A percentile compares a stretch with the other conserved stretches of the same genome.
These are phyloP conservation scores for Colletotrichum sp. DNA, from an alignment of 2,329 filamentous ascomycete species.

Conservation along the genomic window DNA sequence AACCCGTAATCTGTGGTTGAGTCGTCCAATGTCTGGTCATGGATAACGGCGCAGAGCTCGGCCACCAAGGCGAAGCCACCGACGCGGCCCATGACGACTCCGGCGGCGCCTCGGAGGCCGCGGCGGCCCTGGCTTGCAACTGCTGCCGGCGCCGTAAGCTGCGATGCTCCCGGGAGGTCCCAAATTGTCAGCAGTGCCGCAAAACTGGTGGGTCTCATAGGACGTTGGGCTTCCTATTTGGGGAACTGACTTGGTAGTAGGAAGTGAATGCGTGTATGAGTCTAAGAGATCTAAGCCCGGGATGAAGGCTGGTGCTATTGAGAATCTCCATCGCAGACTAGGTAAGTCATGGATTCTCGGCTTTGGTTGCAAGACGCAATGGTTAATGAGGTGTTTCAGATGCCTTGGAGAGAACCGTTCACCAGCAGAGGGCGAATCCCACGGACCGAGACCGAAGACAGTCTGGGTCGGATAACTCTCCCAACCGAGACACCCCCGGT, in stretches of 20 bases:
- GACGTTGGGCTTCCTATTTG: not conserved
- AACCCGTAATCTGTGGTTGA: not conserved
- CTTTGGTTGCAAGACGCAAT: not conserved
- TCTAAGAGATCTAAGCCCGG: conserved; percentile 38
- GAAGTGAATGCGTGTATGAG: conserved; percentile 33
- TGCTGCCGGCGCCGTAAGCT: conserved; percentile 13
- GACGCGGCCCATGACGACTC: conserved; percentile 26
- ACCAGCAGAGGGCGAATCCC: not conserved
- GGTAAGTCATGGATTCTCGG: conserved; percentile 20
- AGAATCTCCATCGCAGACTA: conserved; percentile 37
- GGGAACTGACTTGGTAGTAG: not conserved
- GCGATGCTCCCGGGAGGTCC: conserved; percentile 6
- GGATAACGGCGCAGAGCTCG: not conserved
- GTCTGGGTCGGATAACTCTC: not conserved
- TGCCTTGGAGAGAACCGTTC: conserved; percentile 14
- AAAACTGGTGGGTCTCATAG: not conserved
- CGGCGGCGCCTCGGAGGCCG: conserved; percentile 54
- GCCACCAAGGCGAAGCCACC: conserved; percentile 25
- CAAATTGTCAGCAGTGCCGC: conserved; percentile 13
- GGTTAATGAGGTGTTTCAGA: conserved; percentile 9
- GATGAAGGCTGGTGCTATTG: conserved; percentile 40
- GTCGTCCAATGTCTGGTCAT: not conserved
- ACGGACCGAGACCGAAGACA: not conserved
- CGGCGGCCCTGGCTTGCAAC: conserved; percentile 28
- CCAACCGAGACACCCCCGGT: not conserved